Percentiles rank a stretch among this genome's conserved stretches.
These are phyloP conservation scores for Pneumocystis sp. DNA, from an alignment of 1,139 yeast species.

Conservation along the genomic window DNA sequence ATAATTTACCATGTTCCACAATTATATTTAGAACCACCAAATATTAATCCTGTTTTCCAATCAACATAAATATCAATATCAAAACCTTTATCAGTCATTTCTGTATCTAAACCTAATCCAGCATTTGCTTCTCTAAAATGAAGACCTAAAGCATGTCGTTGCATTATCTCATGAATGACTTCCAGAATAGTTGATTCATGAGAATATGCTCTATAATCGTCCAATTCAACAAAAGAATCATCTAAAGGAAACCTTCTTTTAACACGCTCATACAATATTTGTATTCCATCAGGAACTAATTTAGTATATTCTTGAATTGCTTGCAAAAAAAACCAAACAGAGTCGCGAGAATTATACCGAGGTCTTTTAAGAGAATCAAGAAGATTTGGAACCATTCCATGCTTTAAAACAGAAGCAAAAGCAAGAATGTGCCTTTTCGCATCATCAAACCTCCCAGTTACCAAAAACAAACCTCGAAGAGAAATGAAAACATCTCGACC, in stretches of 20 bases:
- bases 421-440: constrained; percentile 71
- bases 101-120: constrained; percentile 67
- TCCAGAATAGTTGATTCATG: constrained; percentile 58
- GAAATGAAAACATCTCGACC: constrained; percentile 92
- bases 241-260: constrained; percentile 78
- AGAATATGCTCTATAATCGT: constrained; percentile 62
- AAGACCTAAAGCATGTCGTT: constrained; percentile 79
- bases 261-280: constrained; percentile 55
- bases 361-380: constrained; percentile 90
- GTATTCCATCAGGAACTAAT: constrained; percentile 53
- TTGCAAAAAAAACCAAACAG: constrained; percentile 88
- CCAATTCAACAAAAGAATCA: constrained; percentile 57
- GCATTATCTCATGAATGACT: constrained; percentile 61
- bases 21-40: constrained; percentile 82
- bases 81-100: constrained; percentile 87
- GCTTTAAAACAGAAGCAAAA: constrained; percentile 83
- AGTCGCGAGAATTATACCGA: constrained; percentile 90
- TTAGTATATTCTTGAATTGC: constrained; percentile 67
- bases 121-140: constrained; percentile 91
- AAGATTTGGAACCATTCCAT: constrained; percentile 85
- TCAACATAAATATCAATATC: constrained; percentile 68
- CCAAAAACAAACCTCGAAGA: constrained; percentile 62
- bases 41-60: constrained; percentile 75
- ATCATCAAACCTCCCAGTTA: constrained; percentile 62
- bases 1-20: constrained; percentile 78